Conservation (phyloP, 208 protist species). For the Endotrypanum monterogeii region DNA sequence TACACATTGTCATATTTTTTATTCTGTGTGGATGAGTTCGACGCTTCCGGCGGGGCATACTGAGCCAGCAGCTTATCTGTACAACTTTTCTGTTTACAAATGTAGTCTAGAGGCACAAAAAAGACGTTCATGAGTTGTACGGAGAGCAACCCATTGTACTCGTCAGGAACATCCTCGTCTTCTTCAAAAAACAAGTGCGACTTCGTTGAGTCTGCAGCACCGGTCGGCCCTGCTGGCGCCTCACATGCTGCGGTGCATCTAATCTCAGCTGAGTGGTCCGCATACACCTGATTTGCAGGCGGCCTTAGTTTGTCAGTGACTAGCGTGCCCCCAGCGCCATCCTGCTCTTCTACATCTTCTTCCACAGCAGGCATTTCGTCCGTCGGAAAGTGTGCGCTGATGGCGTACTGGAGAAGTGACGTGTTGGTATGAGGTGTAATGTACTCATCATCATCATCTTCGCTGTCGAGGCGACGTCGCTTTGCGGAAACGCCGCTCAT, state of each 20-base stretch:
- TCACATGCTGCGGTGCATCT: not conserved
- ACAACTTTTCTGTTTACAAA: conserved; percentile 21
- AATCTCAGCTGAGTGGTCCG: not conserved
- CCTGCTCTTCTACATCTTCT: not conserved
- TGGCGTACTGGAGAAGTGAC: conserved; percentile 42
- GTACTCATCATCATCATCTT: conserved; percentile 81
- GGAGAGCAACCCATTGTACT: conserved; percentile 60
- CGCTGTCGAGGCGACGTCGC: conserved; percentile 62
- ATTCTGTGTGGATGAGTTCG: not conserved
- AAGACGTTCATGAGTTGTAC: conserved; percentile 60
- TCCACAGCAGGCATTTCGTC: conserved; percentile 14
- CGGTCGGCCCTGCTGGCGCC: not conserved
- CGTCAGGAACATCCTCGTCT: conserved; percentile 60
- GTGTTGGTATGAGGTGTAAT: conserved; percentile 16
- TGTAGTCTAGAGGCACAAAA: conserved; percentile 46
- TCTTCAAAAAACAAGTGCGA: conserved; percentile 22
- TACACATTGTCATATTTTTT: conserved; percentile 20
- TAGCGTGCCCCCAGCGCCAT: not conserved
- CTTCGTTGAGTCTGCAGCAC: not conserved
- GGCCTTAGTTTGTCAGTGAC: not conserved
- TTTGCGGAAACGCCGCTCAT: conserved; percentile 15
- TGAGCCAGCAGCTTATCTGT: conserved; percentile 77
- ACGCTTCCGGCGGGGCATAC: conserved; percentile 44
- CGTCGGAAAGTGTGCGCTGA: conserved; percentile 13
- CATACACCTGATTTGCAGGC: not conserved